Percentiles rank a stretch among this genome's conserved stretches.
phyloP scores from a whole-genome alignment of 352 stramenopile genomes.

The Pythium brassicae region DNA sequence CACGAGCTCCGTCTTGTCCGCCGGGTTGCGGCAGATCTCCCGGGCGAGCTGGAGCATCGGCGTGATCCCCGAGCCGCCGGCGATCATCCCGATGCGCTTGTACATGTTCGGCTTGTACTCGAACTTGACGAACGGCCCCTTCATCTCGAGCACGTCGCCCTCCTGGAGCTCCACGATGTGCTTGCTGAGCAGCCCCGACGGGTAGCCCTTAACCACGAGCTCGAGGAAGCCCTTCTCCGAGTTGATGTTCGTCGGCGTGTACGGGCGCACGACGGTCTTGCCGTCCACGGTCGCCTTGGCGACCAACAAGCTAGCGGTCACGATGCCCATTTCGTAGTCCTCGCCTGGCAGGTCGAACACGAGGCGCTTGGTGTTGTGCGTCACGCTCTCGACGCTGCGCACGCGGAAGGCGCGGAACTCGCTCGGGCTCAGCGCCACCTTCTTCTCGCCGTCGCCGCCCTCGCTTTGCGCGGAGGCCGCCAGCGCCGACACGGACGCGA shows the following conservation, averaged over 20 bases:
- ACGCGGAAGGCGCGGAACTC: constrained; percentile 79
- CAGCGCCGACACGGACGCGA: constrained; percentile 36
- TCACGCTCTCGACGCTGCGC: constrained; percentile 60
- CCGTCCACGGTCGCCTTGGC: constrained; percentile 67
- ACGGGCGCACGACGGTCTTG: constrained; percentile 78
- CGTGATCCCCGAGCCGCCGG: constrained; percentile 88
- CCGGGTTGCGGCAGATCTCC: constrained; percentile 77
- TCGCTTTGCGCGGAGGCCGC: constrained; percentile 18
- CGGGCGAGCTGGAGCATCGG: constrained; percentile 88
- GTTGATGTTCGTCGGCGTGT: constrained; percentile 88
- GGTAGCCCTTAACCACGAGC: constrained; percentile 90
- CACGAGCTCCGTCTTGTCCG: constrained; percentile 82
- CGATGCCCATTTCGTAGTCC: constrained; percentile 64
- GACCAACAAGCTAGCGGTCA: constrained; percentile 50
- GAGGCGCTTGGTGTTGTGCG: constrained; percentile 78
- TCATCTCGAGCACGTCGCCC: constrained; percentile 87
- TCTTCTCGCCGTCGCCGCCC: constrained; percentile 19
- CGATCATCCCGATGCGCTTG: constrained; percentile 88
- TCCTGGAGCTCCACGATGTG: constrained; percentile 82
- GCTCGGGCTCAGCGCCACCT: constrained; percentile 49
- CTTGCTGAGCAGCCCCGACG: constrained; percentile 78
- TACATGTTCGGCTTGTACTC: constrained; percentile 84
- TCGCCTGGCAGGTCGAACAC: constrained; percentile 56
- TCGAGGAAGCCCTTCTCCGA: constrained; percentile 80
- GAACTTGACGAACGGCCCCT: constrained; percentile 87